phyloP scores from a whole-genome alignment of 2,329 filamentous ascomycete species.

The Zasmidium cellare region DNA sequence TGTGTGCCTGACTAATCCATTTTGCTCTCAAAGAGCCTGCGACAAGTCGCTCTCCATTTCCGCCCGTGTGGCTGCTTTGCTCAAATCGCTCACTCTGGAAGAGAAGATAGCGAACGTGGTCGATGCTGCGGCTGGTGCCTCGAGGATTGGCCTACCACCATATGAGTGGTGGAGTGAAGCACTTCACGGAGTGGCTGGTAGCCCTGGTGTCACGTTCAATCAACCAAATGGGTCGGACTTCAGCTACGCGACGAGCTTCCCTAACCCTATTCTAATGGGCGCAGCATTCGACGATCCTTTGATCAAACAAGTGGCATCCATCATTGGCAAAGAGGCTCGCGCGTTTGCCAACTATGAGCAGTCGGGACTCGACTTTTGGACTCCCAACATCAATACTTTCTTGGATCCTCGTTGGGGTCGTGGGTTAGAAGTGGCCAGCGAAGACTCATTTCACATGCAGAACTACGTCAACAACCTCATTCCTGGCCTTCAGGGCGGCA shows the following conservation, averaged over 20 bases:
- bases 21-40: slow-evolving; percentile 42
- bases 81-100: slow-evolving; percentile 51
- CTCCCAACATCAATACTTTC: slow-evolving; percentile 11
- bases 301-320: slow-evolving; percentile 56
- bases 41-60: slow-evolving; percentile 41
- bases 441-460: background rate
- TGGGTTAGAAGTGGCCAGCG: background rate
- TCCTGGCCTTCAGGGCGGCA: background rate
- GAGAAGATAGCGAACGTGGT: slow-evolving; percentile 57
- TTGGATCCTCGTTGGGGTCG: slow-evolving; percentile 10
- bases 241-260: slow-evolving; percentile 6
- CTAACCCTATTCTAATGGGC: slow-evolving; percentile 11
- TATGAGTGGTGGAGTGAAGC: background rate
- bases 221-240: background rate
- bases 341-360: slow-evolving; percentile 51
- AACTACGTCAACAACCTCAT: background rate
- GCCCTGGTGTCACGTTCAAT: background rate
- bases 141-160: slow-evolving; percentile 42
- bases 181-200: slow-evolving; percentile 3
- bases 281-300: slow-evolving; percentile 57
- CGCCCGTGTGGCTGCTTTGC: slow-evolving; percentile 44
- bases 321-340: slow-evolving; percentile 60
- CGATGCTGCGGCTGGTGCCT: slow-evolving; percentile 47
- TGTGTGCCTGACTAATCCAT: slow-evolving; percentile 15
- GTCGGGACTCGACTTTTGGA: slow-evolving; percentile 16